Conservation (phyloP, 1,284 basidiomycete genomes). For the Pisolithus thermaeus region DNA sequence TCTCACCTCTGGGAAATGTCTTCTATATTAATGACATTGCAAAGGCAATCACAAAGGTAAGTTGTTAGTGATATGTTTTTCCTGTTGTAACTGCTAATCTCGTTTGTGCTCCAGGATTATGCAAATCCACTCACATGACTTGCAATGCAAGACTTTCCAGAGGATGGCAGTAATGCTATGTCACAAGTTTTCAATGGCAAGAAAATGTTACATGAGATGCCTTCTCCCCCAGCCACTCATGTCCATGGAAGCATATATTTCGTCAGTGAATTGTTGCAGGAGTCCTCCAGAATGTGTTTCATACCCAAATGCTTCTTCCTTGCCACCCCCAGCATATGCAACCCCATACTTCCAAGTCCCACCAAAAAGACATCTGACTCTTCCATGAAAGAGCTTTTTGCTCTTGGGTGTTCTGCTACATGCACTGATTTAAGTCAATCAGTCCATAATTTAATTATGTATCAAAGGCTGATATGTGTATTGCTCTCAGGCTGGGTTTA, state of each 20-base stretch:
- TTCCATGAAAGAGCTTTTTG: not conserved
- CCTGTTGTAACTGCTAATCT: not conserved
- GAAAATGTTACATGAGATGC: conserved; percentile 1
- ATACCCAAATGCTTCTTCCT: conserved; percentile 17
- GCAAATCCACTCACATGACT: not conserved
- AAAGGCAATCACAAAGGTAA: conserved; percentile 9
- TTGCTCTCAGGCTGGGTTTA: not conserved
- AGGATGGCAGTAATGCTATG: not conserved
- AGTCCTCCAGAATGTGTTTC: conserved; percentile 9
- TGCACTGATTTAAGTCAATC: not conserved
- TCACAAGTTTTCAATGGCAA: not conserved
- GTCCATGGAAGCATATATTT: not conserved
- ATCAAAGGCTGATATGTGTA: not conserved
- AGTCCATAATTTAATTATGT: too few relatives aligned
- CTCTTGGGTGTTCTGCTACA: not conserved
- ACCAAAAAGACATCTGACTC: too few relatives aligned
- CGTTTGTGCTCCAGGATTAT: not conserved
- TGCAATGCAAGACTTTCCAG: conserved; percentile 4
- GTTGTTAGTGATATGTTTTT: not conserved
- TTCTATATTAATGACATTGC: conserved; percentile 13
- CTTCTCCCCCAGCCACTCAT: not conserved
- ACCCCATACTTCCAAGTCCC: too few relatives aligned
- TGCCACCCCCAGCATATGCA: too few relatives aligned
- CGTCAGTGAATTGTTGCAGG: not conserved
- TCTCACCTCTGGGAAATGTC: not conserved